Conservation (phyloP, 1,139 yeast species). For the Pichia sp. region DNA sequence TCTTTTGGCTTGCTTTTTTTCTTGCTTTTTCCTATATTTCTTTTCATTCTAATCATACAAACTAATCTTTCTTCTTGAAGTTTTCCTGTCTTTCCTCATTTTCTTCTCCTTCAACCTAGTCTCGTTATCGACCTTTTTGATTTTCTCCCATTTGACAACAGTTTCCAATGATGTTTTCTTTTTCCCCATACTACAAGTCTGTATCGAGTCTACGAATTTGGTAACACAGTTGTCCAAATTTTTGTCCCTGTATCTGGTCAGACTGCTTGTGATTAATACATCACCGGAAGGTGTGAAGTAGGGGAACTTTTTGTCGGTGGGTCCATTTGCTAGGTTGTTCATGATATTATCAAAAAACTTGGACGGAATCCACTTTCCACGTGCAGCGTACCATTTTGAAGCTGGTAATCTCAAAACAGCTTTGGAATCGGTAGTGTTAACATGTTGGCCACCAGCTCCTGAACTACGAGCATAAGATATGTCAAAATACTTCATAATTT, state of each 20-base stretch:
- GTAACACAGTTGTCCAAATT: conserved; percentile 21
- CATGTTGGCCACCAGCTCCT: conserved; percentile 96
- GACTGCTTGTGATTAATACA: conserved; percentile 16
- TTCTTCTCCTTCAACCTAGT: conserved; percentile 17
- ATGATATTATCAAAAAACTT: conserved; percentile 39
- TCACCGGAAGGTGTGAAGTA: conserved; percentile 22
- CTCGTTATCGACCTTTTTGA: conserved; percentile 15
- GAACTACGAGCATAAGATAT: conserved; percentile 64
- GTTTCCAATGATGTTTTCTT: conserved; percentile 13
- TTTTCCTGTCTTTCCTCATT: conserved; percentile 17
- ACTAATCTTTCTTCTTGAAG: conserved; percentile 13
- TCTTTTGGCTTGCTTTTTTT: too few relatives aligned
- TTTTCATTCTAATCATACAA: conserved; percentile 15
- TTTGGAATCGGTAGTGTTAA: conserved; percentile 75
- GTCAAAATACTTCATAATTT: conserved; percentile 17
- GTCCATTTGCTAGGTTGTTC: conserved; percentile 16
- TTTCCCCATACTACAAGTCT: conserved; percentile 14
- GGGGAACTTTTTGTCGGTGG: conserved; percentile 16
- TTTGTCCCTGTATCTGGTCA: conserved; percentile 20
- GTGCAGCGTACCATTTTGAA: conserved; percentile 39
- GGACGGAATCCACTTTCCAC: conserved; percentile 52
- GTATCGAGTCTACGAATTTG: conserved; percentile 19
- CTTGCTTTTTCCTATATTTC: too few relatives aligned
- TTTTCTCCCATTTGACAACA: conserved; percentile 17
- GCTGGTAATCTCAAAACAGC: conserved; percentile 55